Conservation (phyloP, 1,139 yeast genomes). For the Yamadazyma kanchanaburiensis region DNA sequence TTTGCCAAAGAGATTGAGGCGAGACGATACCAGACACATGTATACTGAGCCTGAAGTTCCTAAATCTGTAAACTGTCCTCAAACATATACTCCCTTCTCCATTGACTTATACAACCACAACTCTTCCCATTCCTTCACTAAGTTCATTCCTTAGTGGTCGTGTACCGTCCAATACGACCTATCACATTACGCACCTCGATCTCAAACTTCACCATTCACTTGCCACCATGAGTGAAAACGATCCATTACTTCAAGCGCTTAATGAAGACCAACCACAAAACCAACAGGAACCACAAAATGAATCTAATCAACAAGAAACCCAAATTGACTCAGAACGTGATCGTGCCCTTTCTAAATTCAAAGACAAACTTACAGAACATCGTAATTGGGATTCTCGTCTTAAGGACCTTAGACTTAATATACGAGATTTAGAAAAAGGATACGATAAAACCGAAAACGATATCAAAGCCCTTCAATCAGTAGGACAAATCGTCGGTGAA, state of each 20-base stretch:
- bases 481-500: constrained; percentile 97
- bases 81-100: no score
- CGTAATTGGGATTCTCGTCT: constrained; percentile 92
- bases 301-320: constrained; percentile 2
- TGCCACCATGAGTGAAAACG: constrained; percentile 15
- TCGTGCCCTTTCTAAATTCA: constrained; percentile 74
- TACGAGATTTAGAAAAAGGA: constrained; percentile 79
- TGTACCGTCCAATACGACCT: no score
- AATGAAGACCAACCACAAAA: constrained; percentile 6
- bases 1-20: no score
- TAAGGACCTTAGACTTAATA: constrained; percentile 77
- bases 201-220: constrained; percentile 1
- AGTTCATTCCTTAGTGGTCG: no score
- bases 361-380: constrained; percentile 86
- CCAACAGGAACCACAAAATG: no score
- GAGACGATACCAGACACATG: no score
- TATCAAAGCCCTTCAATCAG: constrained; percentile 93
- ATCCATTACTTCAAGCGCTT: constrained; percentile 17
- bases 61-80: no score
- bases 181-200: no score
- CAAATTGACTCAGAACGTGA: constrained; percentile 67
- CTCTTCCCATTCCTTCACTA: no score
- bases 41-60: no score
- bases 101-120: no score
- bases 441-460: constrained; percentile 95